Base-by-base conservation (phyloP, 2,329 filamentous ascomycete genomes). In the Ceratocystis eucalypticola region DNA sequence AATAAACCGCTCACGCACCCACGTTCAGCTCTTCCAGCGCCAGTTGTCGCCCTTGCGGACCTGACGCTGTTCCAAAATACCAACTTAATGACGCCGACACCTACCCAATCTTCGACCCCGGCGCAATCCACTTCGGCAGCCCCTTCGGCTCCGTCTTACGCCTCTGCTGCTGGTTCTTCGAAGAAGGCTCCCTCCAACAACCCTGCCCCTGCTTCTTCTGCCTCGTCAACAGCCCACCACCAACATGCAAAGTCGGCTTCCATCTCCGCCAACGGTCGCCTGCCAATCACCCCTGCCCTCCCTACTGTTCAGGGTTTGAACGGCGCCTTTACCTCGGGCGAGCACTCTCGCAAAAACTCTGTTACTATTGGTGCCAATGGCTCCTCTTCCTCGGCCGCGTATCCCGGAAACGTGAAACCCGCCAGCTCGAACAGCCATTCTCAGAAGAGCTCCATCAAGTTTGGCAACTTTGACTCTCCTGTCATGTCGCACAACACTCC, bases 361-460 rank as follows among this genome's bases (percentile, higher is more conserved):
- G 88, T 96, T 73, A 96, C 92, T 72, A 96, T 96, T 80, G 91
- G 85, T 75, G 87, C 91, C 71, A 88, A 89, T 74, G 89, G 88
- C 71, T 57, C 53, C 53, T 86, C 86, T 73, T 89, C 85, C 75
- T 84, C 86, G 8, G 84, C 89, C 71, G 86, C 86, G 73, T 89
- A 85, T 75, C 84, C 86, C 69, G 82, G 87, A 71, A 96, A 95
- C 80, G 90, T 90, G 72, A 96, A 95, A 41, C 37, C 37, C 80
- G 90, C 90, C 71, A 88, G 85, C 68, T 73, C 78, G 4, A 41
- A 41, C 50, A 76, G 76, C 66, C 83, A 85, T 50, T 80, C 77
- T 1, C 82, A 75, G 78, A 86, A 83, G 77, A 78, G 82, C 70
- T 81, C 80, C 71, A 89, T 94, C 74, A 88, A 89, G 78, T 96